A percentile compares a stretch with the other conserved stretches of the same genome.
phyloP scores from a whole-genome alignment of 2,329 filamentous ascomycete species.

The Nemania sp. region DNA sequence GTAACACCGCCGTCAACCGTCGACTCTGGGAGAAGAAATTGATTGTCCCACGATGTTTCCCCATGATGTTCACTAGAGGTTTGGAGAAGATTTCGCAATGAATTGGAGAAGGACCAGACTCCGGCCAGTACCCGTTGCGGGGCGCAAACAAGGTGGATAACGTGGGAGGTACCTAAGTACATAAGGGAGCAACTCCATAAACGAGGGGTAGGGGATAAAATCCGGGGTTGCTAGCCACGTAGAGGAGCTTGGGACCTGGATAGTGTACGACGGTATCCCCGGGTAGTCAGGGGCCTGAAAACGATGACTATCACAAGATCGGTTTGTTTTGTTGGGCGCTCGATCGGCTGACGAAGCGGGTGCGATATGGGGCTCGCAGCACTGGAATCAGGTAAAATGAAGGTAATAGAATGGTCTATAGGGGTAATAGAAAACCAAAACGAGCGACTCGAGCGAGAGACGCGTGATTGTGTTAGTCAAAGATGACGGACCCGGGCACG shows the following conservation, averaged over 20 bases:
- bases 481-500: conserved; percentile 30
- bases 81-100: conserved; percentile 34
- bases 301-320: conserved; percentile 46
- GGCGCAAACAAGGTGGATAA: conserved; percentile 23
- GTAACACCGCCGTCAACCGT: conserved; percentile 19
- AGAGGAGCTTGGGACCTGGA: neutral
- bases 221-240: conserved; percentile 28
- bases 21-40: conserved; percentile 16
- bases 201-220: conserved; percentile 26
- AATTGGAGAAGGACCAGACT: conserved; percentile 23
- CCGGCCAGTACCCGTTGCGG: conserved; percentile 17
- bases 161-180: neutral
- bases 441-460: conserved; percentile 32
- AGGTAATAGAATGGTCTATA: conserved; percentile 42
- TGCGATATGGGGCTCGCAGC: conserved; percentile 43
- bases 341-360: conserved; percentile 47
- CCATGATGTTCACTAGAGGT: conserved; percentile 26
- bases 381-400: conserved; percentile 53
- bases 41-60: neutral
- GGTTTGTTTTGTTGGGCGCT: conserved; percentile 45
- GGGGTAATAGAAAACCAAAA: conserved; percentile 47
- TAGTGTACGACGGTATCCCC: conserved; percentile 22
- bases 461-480: conserved; percentile 40
- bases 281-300: conserved; percentile 37
- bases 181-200: neutral